Conservation (phyloP, 2,329 filamentous ascomycete species). For the Dactylella cylindrospora region DNA sequence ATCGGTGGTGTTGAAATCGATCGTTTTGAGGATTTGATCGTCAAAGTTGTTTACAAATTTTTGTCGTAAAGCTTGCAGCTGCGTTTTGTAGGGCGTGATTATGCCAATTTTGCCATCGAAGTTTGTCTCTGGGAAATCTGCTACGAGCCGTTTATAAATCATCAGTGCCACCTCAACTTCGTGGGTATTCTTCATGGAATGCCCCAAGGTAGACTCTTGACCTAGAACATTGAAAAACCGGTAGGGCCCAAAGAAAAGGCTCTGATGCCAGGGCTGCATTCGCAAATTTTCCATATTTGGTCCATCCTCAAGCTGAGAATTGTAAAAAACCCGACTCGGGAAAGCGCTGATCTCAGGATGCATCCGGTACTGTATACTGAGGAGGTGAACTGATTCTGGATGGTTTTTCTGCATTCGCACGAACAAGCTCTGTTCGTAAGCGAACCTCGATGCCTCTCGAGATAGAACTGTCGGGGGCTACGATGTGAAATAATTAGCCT, state of each 20-base stretch:
- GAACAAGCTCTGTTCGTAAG: conserved; percentile 97
- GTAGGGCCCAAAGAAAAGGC: conserved; percentile 80
- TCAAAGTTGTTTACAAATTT: conserved; percentile 75
- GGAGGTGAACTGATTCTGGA: conserved; percentile 80
- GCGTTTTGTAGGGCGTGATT: conserved; percentile 97
- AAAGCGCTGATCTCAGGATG: conserved; percentile 93
- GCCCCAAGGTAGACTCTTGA: conserved; percentile 75
- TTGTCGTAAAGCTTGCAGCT: conserved; percentile 75
- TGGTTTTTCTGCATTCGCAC: conserved; percentile 96
- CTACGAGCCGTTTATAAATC: conserved; percentile 75
- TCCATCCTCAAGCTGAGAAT: conserved; percentile 81
- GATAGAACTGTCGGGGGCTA: conserved; percentile 88
- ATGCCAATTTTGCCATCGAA: conserved; percentile 86
- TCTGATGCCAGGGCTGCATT: conserved; percentile 80
- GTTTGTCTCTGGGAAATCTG: conserved; percentile 69
- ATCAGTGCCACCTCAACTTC: conserved; percentile 85
- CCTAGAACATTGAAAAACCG: conserved; percentile 96
- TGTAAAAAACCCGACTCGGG: conserved; percentile 89
- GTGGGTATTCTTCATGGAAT: conserved; percentile 84
- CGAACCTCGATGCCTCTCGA: conserved; percentile 84
- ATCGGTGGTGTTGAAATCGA: conserved; percentile 99
- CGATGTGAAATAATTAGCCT: neutral
- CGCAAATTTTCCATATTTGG: conserved; percentile 76
- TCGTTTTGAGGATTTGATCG: conserved; percentile 69
- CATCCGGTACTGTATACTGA: conserved; percentile 99